These are phyloP conservation scores for Mortierella hygrophila DNA, from an alignment of 192 early-diverging fungal genomes.

Conservation along the genomic window DNA sequence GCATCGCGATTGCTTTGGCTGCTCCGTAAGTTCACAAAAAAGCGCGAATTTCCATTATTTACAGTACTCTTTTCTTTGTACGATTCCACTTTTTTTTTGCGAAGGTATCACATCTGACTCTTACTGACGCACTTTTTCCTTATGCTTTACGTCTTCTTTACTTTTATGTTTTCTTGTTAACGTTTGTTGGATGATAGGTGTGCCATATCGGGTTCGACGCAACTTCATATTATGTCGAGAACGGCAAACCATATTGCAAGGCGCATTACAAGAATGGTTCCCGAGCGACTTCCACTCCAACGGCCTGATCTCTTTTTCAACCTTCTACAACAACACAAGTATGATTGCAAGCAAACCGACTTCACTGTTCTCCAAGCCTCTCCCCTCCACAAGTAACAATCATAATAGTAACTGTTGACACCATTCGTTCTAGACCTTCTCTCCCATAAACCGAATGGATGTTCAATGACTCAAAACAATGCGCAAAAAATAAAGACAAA, in stretches of 20 bases:
- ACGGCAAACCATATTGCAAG: conserved; percentile 64
- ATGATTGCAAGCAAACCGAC: background rate
- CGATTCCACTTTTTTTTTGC: background rate
- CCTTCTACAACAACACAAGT: background rate
- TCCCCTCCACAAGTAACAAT: background rate
- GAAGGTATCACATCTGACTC: background rate
- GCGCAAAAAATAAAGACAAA: background rate
- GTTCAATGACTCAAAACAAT: background rate
- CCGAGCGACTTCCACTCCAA: background rate
- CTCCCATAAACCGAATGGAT: background rate
- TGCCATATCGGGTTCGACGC: conserved; percentile 60
- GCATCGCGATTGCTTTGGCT: conserved; percentile 72
- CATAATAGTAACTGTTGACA: background rate
- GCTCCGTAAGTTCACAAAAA: conserved; percentile 56
- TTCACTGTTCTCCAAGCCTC: background rate
- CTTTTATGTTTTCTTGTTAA: background rate
- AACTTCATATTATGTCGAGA: conserved; percentile 57
- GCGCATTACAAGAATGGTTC: conserved; percentile 53
- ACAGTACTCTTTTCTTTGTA: background rate
- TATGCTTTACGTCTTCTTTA: conserved; percentile 2
- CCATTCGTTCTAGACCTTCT: background rate
- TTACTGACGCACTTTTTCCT: conserved; percentile 1
- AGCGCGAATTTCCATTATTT: background rate
- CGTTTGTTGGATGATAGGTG: conserved; percentile 27
- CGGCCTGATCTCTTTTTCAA: background rate